Evolutionary conservation across 495 filamentous ascomycete species (phyloP).

Genomic region (Aspergillus indologenus): DNA sequence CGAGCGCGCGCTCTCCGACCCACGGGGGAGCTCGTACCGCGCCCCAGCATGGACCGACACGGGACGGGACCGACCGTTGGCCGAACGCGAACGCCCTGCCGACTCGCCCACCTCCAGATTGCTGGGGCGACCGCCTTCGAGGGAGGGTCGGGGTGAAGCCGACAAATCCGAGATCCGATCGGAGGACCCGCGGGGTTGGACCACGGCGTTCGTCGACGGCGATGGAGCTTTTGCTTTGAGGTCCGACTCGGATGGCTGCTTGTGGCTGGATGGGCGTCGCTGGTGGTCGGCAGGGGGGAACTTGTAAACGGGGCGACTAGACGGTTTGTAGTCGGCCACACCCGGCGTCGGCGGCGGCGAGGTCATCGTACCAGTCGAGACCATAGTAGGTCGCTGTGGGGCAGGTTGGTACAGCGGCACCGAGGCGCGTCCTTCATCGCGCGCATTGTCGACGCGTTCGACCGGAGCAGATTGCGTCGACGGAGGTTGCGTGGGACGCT

Average conservation of each 20-base stretch:
- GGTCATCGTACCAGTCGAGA: constrained; percentile 95
- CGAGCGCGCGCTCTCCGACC: constrained; percentile 50
- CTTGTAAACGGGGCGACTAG: constrained; percentile 55
- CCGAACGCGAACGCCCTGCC: constrained; percentile 59
- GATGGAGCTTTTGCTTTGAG: constrained; percentile 30
- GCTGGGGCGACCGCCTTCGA: constrained; percentile 69
- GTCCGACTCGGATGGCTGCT: constrained; percentile 35
- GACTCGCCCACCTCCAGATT: constrained; percentile 58
- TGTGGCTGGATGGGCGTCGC: constrained; percentile 53
- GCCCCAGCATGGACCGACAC: constrained; percentile 75
- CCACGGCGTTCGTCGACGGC: constrained; percentile 30
- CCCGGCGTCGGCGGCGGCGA: constrained; percentile 64
- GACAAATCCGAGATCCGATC: constrained; percentile 49
- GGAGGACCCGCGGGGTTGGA: constrained; percentile 49
- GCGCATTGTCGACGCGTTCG: constrained; percentile 20
- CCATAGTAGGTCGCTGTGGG: constrained; percentile 64
- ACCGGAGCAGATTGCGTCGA: constrained; percentile 21
- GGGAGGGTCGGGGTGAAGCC: constrained; percentile 72
- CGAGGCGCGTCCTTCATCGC: constrained; percentile 26
- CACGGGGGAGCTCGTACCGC: constrained; percentile 72
- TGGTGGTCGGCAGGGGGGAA: constrained; percentile 57
- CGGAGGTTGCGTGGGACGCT: constrained; percentile 22
- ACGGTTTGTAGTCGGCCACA: constrained; percentile 38
- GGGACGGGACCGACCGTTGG: constrained; percentile 61
- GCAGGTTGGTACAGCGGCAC: constrained; percentile 56